Evolutionary conservation across 2,329 filamentous ascomycete species (phyloP), one percentile per base, ranked within the genome.

Genomic region (Arthrocladium fulminans): DNA sequence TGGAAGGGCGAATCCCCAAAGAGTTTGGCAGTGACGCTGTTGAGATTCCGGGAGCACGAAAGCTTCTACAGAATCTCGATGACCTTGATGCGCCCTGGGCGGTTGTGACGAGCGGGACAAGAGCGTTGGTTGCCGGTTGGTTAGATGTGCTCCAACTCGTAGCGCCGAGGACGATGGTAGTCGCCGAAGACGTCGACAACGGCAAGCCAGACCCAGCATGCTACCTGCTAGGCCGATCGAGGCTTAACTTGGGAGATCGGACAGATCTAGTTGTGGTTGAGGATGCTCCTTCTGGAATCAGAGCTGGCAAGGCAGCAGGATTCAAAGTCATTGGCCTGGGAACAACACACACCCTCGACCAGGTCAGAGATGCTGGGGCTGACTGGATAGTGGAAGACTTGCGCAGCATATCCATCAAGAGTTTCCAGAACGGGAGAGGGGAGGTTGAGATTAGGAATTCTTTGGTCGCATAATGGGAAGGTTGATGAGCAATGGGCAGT

Each of bases 231-330:
- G 86, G 84, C 13, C 77, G 79, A 40, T 71, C 77, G 57, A 75
- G 75, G 53, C 73, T 89, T 13, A 73, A 73, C 1, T 56, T 73
- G 23, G 61, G 63, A 19, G 63, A 72, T 17, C 71, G 69, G 27
- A 61, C 63, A 12, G 74, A 67, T 47, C 67, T 90, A 37, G 72
- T 95, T 48, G 89, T 96, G 42, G 70, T 95, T 30, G 89, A 96
- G 68, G 89, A 96, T 69, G 86, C 86, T 48, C 88, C 89, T 3
- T 86, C 88, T 6, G 89, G 89, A 3, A 86, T 95, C 61, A 74
- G 70, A 55, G 81, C 88, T 23, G 89, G 88, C 42, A 94, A 89
- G 68, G 86, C 79, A 1, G 89, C 89, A 8, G 88, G 88, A 1
- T 95, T 85, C 70, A 82, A 78, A 61, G 89, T 95, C 10, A 69